phyloP scores from a whole-genome alignment of 2,329 filamentous ascomycete species.

The Cladosporium sp. region DNA sequence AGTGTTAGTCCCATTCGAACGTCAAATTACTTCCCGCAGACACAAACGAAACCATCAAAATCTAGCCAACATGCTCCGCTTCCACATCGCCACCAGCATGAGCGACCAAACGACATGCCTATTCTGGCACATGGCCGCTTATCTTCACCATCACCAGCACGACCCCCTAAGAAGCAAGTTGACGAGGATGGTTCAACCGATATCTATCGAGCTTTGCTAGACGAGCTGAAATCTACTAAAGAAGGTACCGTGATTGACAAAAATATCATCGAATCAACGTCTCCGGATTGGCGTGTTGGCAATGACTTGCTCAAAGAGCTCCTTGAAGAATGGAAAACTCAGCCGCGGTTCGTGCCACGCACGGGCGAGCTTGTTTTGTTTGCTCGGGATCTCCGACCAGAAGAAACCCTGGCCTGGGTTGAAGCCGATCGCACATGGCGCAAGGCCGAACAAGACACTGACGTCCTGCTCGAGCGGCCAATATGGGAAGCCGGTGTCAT shows the following conservation, averaged over 20 bases:
- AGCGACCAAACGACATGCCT: not conserved
- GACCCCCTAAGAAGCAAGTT: conserved; percentile 19
- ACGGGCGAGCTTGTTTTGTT: conserved; percentile 56
- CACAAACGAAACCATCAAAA: not conserved
- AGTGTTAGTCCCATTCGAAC: not conserved
- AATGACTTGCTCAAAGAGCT: conserved; percentile 42
- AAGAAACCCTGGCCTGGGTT: conserved; percentile 31
- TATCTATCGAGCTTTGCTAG: conserved; percentile 47
- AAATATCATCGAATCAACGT: conserved; percentile 45
- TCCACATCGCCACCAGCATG: too few relatives aligned
- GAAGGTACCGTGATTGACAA: conserved; percentile 38
- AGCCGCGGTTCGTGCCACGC: conserved; percentile 50
- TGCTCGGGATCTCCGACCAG: conserved; percentile 30
- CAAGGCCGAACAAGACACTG: conserved; percentile 3
- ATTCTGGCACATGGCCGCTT: conserved; percentile 12
- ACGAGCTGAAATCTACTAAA: conserved; percentile 39
- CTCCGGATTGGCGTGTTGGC: conserved; percentile 55
- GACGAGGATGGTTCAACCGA: conserved; percentile 55
- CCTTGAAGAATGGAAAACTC: conserved; percentile 29
- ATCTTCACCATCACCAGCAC: conserved; percentile 13
- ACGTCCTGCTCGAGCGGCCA: conserved; percentile 29
- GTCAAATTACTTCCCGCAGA: not conserved
- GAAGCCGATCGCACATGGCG: conserved; percentile 20
- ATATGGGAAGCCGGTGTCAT: conserved; percentile 57
- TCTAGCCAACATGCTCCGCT: not conserved